Evolutionary conservation across 352 stramenopile genomes (phyloP).

Genomic region (Thalassiosira mediterranea): DNA sequence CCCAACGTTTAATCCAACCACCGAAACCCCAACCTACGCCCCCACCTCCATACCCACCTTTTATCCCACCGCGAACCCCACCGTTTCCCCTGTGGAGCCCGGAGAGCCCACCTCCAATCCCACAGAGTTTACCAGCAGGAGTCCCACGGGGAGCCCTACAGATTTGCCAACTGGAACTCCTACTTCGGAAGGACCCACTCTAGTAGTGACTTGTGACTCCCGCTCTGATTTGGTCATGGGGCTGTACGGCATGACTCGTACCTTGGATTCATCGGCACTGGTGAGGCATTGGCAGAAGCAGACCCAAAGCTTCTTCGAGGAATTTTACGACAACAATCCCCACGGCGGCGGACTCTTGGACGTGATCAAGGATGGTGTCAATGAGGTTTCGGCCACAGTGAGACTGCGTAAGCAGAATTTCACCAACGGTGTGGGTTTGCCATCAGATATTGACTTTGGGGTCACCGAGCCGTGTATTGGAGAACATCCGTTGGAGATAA

Average conservation of each 20-base stretch:
- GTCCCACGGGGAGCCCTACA: background rate
- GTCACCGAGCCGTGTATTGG: constrained; percentile 21
- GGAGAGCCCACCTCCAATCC: background rate
- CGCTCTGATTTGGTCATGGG: background rate
- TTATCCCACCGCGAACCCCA: background rate
- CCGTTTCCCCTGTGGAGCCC: background rate
- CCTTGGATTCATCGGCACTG: background rate
- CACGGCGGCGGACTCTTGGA: background rate
- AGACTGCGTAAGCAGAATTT: background rate
- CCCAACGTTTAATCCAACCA: too few species aligned
- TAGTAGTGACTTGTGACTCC: background rate
- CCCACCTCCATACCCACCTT: background rate
- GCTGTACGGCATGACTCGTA: background rate
- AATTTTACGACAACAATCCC: constrained; percentile 2
- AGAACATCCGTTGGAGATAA: background rate
- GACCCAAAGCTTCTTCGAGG: constrained; percentile 3
- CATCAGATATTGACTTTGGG: too few species aligned
- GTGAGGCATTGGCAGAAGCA: background rate
- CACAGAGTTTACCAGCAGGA: background rate
- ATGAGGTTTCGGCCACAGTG: background rate
- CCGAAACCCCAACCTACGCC: too few species aligned
- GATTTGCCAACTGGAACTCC: background rate
- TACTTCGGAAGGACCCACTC: background rate
- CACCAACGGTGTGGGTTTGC: background rate
- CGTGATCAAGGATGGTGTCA: constrained; percentile 1